Conservation (phyloP, 208 protist species). For the Acanthamoeba culbertsoni region DNA sequence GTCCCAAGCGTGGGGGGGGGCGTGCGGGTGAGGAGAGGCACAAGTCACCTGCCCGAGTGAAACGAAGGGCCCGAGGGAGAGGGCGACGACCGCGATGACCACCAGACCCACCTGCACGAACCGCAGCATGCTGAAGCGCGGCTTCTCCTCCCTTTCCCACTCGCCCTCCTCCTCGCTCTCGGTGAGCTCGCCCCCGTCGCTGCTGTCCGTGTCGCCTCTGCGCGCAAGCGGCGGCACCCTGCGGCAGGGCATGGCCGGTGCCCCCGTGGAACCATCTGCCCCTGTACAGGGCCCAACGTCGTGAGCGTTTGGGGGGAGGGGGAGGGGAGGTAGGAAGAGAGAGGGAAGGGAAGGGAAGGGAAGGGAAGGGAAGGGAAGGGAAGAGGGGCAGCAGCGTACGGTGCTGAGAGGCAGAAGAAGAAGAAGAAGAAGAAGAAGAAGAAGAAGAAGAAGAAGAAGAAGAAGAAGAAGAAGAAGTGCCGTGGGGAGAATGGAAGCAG, state of each 20-base stretch:
- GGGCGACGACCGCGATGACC: conserved; percentile 66
- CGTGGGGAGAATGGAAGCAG: conserved; percentile 65
- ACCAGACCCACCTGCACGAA: conserved; percentile 67
- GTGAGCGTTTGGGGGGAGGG: too few relatives aligned
- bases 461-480: neutral
- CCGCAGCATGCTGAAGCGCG: neutral
- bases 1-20: too few relatives aligned
- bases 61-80: conserved; percentile 77
- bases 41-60: neutral
- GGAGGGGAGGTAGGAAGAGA: too few relatives aligned
- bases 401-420: too few relatives aligned
- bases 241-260: neutral
- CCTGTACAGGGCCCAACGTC: too few relatives aligned
- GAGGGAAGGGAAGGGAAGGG: too few relatives aligned
- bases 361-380: too few relatives aligned
- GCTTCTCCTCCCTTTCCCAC: neutral
- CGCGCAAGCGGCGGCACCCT: neutral
- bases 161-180: neutral
- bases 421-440: too few relatives aligned
- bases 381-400: too few relatives aligned
- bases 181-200: neutral
- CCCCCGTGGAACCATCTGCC: neutral
- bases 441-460: neutral
- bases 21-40: too few relatives aligned
- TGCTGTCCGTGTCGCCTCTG: neutral